Percentiles rank a stretch among this genome's conserved stretches.
Evolutionary conservation across 139 green algal species (phyloP).

Genomic region (Auxenochlorella pyrenoidosa): DNA sequence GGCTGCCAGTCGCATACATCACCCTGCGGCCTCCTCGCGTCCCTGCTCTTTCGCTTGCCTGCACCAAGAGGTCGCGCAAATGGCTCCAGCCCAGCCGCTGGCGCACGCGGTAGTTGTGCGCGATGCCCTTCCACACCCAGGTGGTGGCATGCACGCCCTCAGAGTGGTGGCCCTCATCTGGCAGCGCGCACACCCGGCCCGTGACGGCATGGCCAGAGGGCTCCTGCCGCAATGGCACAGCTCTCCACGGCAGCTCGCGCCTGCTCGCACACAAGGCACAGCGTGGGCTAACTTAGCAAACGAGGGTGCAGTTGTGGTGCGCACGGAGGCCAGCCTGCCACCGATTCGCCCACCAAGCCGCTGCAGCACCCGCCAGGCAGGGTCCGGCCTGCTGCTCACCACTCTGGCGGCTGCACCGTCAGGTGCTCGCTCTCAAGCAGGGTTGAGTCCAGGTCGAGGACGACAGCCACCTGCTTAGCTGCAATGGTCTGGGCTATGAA

Average conservation of each 20-base stretch:
- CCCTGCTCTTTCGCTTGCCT: constrained; percentile 5
- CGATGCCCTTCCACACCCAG: not conserved
- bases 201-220: not conserved
- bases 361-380: not conserved
- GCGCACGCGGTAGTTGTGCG: constrained; percentile 34
- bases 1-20: not conserved
- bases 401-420: not conserved
- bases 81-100: constrained; percentile 27
- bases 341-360: not conserved
- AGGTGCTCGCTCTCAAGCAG: constrained; percentile 36
- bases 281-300: too few relatives aligned
- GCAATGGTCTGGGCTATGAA: constrained; percentile 11
- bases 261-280: not conserved
- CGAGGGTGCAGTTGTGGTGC: too few relatives aligned
- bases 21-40: not conserved
- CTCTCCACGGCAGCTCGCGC: not conserved
- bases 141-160: constrained; percentile 16
- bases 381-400: not conserved
- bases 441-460: constrained; percentile 30
- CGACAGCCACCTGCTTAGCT: constrained; percentile 1
- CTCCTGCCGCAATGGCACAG: constrained; percentile 1
- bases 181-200: not conserved
- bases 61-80: not conserved
- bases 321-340: not conserved
- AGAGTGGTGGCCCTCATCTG: constrained; percentile 10